phyloP scores from a whole-genome alignment of 1,284 basidiomycete genomes.

The Ceratobasidium sp. region DNA sequence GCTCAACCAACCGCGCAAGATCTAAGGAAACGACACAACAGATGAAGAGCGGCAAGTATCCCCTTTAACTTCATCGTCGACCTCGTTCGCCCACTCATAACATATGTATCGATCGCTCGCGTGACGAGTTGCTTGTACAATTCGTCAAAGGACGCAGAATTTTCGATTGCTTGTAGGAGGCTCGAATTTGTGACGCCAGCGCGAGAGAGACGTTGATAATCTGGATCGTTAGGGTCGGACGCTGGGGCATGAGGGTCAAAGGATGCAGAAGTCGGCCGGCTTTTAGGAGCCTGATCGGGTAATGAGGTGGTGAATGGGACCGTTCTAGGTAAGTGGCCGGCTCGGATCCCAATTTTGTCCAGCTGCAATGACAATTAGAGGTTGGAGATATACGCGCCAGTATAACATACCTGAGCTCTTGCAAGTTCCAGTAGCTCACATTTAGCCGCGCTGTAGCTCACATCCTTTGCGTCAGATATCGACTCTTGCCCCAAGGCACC shows the following conservation, averaged over 20 bases:
- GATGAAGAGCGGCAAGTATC: constrained; percentile 84
- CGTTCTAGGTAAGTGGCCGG: constrained; percentile 73
- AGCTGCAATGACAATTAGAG: constrained; percentile 62
- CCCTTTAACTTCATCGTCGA: constrained; percentile 87
- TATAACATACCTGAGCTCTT: constrained; percentile 71
- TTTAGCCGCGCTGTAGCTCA: constrained; percentile 72
- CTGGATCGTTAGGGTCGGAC: constrained; percentile 32
- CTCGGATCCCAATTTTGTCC: constrained; percentile 79
- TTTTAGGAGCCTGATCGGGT: constrained; percentile 37
- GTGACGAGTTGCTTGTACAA: constrained; percentile 80
- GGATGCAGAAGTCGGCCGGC: constrained; percentile 26
- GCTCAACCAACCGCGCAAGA: not conserved
- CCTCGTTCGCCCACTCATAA: constrained; percentile 80
- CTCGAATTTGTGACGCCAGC: constrained; percentile 61
- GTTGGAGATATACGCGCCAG: constrained; percentile 16
- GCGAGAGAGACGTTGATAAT: constrained; percentile 47
- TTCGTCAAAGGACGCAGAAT: constrained; percentile 73
- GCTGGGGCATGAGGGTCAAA: constrained; percentile 18
- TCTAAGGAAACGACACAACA: constrained; percentile 63
- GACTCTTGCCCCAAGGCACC: constrained; percentile 59
- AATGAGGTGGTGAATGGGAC: constrained; percentile 76
- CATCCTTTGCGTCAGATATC: constrained; percentile 54
- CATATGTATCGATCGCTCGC: constrained; percentile 84
- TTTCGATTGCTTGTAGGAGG: constrained; percentile 69
- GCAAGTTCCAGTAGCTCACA: constrained; percentile 87